Base-by-base conservation (phyloP, 2,329 filamentous ascomycete species). In the Colletotrichum sp. region DNA sequence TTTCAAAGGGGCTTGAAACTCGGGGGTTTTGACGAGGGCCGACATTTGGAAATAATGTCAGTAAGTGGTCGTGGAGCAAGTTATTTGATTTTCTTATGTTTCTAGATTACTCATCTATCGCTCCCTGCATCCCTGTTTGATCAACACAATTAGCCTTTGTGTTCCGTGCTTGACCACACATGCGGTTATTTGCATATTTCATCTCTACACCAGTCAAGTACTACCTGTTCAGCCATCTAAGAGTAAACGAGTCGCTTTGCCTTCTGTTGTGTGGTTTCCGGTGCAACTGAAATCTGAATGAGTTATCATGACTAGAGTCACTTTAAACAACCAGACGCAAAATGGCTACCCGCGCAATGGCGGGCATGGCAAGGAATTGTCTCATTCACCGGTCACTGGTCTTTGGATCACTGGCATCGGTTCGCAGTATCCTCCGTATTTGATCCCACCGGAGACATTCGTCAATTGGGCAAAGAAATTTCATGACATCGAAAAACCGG, bases 391-490 rank as follows among this genome's bases (percentile, higher is more conserved):
- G 26, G 61, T 65, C 7, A 48, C 70, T 1, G 48, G 48, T 57
- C 70, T 72, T 24, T 72, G 70, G 70, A 72, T 72, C 48, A 67
- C 70, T n/a, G 70, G 70, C 16, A 39, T 72, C 14, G 70, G 70
- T 2, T 72, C 70, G 10, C 70, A 72, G 24, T 72, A 72, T 59
- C 70, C 70, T 21, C 63, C 70, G 3, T 55, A 60, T 16, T 69
- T 63, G 21, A 21, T 34, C 57, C 30, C 70, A 59, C 71, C 70
- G 13, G 32, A 60, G 59, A 59, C 36, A 24, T 67, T 72, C 30
- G 52, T 32, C 2, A 60, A 18, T 0, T 66, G 36, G n/a, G 70
- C 70, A 10, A 59, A 59, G 14, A 67, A 55, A 7, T 72, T 67
- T 10, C 63, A 72, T 34, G 48, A 72, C 26, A 18, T 61, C 10